Base-by-base conservation (phyloP, 1,284 basidiomycete species). In the Melampsora larici-populina region DNA sequence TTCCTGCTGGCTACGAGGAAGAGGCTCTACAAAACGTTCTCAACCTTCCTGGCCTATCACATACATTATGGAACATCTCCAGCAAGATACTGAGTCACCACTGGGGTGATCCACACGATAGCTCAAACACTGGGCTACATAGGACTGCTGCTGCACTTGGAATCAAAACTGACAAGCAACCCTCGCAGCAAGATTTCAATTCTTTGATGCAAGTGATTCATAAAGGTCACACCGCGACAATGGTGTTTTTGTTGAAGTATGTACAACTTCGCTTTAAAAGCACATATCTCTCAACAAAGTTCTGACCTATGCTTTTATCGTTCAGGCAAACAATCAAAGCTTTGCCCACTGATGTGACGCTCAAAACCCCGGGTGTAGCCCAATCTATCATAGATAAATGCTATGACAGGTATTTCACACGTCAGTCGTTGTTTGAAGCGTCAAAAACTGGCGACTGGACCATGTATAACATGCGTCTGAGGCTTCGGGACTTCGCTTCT, bases 1-100 rank as follows among this genome's bases (percentile, higher is more conserved):
- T 24, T 21, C 70, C 70, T 5, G 58, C 36, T 1, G 18, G 58
- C 7, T 63, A 62, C 62, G 1, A 6, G 18, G 43, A 62, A 63
- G 62, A 17, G 43, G 31, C 33, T 24, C 24, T 72, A 2, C 18
- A 29, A 48, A 72, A 72, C 29, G 17, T 63, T 31, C 43, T 72
- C 1, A 7, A n/a, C 2, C 33, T 72, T 24, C 70, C 43, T 63
- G 70, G 70, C 11, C 51, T 36, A 40, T 29, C 36, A n/a, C 70
- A 72, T 26, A 72, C 58, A 29, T 24, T 63, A 60, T 63, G 70
- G 70, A 72, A 72, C 40, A 31, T 72, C 31, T 1, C 70, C 5
- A 49, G 62, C 9, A 13, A 40, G 21, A 63, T 72, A 1, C 46
- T 63, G 33, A 7, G 48, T 15, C 36, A 63, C 29, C 58, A 63